Evolutionary conservation across 164 flowering plant species (phyloP).

Genomic region (Chimonanthus salicifolius): DNA sequence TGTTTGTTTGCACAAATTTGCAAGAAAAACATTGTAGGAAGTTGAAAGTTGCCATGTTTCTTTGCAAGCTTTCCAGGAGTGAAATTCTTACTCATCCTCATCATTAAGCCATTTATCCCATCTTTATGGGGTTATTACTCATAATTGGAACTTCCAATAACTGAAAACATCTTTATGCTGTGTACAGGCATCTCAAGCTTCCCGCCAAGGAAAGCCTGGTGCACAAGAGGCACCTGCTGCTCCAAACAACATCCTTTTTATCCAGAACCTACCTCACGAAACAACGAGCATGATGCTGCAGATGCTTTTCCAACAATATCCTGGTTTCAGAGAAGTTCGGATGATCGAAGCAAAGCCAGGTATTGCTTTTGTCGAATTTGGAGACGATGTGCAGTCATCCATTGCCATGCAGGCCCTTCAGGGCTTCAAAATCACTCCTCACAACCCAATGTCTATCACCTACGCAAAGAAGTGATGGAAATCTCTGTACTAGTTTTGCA

Average conservation of each 20-base stretch:
- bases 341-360: slow-evolving; percentile 98
- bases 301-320: slow-evolving; percentile 78
- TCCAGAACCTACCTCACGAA: slow-evolving; percentile 87
- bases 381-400: slow-evolving; percentile 73
- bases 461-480: slow-evolving; percentile 72
- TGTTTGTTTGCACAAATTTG: too few species aligned
- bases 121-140: background rate
- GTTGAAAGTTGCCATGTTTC: too few species aligned
- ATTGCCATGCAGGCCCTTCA: slow-evolving; percentile 92
- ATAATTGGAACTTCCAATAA: background rate
- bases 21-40: too few species aligned
- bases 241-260: slow-evolving; percentile 85
- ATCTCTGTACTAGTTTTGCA: background rate
- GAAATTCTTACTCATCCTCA: too few species aligned
- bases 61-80: too few species aligned
- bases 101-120: too few species aligned
- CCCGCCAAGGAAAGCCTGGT: slow-evolving; percentile 47
- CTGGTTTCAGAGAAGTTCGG: slow-evolving; percentile 91
- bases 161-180: background rate
- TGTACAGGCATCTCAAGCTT: slow-evolving; percentile 41
- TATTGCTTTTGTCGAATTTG: slow-evolving; percentile 94
- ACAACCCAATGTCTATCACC: slow-evolving; percentile 68
- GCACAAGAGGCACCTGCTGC: slow-evolving; percentile 50
- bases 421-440: slow-evolving; percentile 81
- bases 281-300: slow-evolving; percentile 79